Percentiles rank a stretch among this genome's conserved stretches.
phyloP scores from a whole-genome alignment of 768 basidiomycete genomes.

The Gautieria morchelliformis region DNA sequence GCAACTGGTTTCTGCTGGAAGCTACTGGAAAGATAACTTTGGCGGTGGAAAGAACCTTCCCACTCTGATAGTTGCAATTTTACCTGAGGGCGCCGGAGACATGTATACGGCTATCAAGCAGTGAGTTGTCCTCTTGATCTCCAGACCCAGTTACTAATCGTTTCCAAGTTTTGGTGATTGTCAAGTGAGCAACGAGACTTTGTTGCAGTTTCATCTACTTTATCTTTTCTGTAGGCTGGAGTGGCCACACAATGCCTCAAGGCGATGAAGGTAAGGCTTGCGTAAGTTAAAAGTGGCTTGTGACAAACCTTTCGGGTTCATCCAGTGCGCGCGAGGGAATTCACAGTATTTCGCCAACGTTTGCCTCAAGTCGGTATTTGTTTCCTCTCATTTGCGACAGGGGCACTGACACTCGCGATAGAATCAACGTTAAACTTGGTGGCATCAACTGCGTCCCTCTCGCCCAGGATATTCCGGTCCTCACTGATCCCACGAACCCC shows the following conservation, averaged over 20 bases:
- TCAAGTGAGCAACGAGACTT: conserved; percentile 25
- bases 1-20: conserved; percentile 45
- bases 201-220: neutral
- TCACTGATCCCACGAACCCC: conserved; percentile 63
- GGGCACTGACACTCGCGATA: conserved; percentile 18
- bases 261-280: conserved; percentile 50
- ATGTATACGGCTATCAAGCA: conserved; percentile 73
- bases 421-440: conserved; percentile 77
- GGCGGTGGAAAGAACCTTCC: conserved; percentile 29
- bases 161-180: conserved; percentile 60
- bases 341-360: conserved; percentile 78
- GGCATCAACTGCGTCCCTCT: conserved; percentile 77
- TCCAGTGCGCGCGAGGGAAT: conserved; percentile 53
- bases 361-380: conserved; percentile 54
- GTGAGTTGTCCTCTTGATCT: conserved; percentile 31
- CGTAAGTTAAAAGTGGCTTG: conserved; percentile 18
- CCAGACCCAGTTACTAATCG: neutral
- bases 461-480: conserved; percentile 48
- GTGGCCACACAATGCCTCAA: conserved; percentile 77
- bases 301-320: neutral
- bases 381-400: neutral
- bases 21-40: conserved; percentile 31
- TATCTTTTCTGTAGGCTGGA: conserved; percentile 37
- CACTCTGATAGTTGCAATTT: conserved; percentile 51
- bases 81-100: conserved; percentile 69